A percentile compares a stretch with the other conserved stretches of the same genome.
These are phyloP conservation scores for Blastosporella zonata DNA, from an alignment of 1,284 basidiomycete species.

Conservation along the genomic window DNA sequence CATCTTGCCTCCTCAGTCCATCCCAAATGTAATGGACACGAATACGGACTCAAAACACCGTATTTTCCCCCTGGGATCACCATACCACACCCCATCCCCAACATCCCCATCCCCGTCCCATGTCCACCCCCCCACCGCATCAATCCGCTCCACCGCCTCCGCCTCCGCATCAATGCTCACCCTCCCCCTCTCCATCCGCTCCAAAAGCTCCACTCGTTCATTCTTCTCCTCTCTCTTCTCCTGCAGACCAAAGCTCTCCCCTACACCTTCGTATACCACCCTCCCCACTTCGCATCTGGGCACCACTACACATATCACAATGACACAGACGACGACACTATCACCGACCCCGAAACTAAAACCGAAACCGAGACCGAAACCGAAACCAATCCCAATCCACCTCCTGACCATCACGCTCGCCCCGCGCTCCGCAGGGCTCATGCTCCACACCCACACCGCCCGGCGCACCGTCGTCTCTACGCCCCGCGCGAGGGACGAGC, in stretches of 20 bases:
- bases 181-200: background rate
- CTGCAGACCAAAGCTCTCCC: background rate
- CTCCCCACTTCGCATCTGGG: no score
- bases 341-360: background rate
- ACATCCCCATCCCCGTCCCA: background rate
- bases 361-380: slow-evolving; percentile 7
- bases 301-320: no score
- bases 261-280: background rate
- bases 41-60: slow-evolving; percentile 5
- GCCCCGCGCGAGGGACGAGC: background rate
- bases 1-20: background rate
- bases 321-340: no score
- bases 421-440: slow-evolving; percentile 53
- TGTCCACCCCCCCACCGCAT: background rate
- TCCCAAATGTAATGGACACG: background rate
- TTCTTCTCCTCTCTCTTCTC: background rate
- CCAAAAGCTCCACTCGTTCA: background rate
- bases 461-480: background rate
- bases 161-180: background rate
- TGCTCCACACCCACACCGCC: slow-evolving; percentile 37
- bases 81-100: slow-evolving; percentile 4
- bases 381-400: slow-evolving; percentile 47
- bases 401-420: slow-evolving; percentile 56
- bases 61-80: slow-evolving; percentile 13
- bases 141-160: background rate